Conservation (phyloP, 305 asterid species). For the Plantago rigida region DNA sequence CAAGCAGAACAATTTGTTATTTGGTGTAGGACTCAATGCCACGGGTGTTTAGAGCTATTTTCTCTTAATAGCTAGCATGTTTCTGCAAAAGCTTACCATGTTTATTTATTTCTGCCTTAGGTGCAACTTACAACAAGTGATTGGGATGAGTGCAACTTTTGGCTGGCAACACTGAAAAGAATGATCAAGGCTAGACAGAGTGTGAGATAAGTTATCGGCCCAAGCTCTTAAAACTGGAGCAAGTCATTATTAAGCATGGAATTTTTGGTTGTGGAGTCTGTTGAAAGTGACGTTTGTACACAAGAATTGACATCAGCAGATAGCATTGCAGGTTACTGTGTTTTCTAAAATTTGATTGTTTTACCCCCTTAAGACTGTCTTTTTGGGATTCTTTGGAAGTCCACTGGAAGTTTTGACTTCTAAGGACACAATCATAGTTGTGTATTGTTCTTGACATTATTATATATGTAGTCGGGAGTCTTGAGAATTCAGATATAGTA, state of each 20-base stretch:
- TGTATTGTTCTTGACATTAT: neutral
- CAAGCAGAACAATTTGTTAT: no score
- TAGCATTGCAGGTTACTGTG: constrained; percentile 29
- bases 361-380: constrained; percentile 19
- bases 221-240: constrained; percentile 11
- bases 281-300: constrained; percentile 32
- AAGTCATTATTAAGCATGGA: constrained; percentile 27
- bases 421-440: constrained; percentile 11
- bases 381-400: constrained; percentile 25
- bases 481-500: neutral
- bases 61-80: no score
- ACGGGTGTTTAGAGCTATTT: no score
- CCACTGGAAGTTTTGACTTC: constrained; percentile 6
- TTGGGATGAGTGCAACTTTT: constrained; percentile 98
- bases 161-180: constrained; percentile 86
- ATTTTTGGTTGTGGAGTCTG: constrained; percentile 31
- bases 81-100: no score
- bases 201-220: constrained; percentile 42
- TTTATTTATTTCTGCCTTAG: constrained; percentile 28
- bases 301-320: constrained; percentile 32
- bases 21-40: no score
- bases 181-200: constrained; percentile 89
- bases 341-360: constrained; percentile 17
- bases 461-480: constrained; percentile 2
- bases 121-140: constrained; percentile 88